Conservation (phyloP, 805 yeast genomes). For the Zygotorulaspora chibaensis region DNA sequence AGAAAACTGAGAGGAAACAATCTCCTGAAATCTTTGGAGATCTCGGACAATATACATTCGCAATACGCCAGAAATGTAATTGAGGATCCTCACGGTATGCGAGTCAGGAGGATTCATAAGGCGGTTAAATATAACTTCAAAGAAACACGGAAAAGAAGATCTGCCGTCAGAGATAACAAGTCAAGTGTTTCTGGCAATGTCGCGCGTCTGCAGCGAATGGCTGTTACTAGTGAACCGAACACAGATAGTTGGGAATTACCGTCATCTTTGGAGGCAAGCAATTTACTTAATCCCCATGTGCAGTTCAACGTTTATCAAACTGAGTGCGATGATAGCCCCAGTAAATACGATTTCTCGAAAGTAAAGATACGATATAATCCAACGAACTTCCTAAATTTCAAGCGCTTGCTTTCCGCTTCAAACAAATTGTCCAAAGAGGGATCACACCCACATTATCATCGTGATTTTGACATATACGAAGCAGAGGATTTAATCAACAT, state of each 20-base stretch:
- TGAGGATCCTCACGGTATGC: conserved; percentile 8
- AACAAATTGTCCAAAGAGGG: conserved; percentile 3
- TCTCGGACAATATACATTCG: conserved; percentile 28
- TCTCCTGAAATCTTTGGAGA: conserved; percentile 19
- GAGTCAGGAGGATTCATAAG: conserved; percentile 6
- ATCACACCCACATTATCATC: conserved; percentile 2
- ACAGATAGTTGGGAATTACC: conserved; percentile 13
- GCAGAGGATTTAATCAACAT: conserved; percentile 18
- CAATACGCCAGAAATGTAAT: conserved; percentile 10
- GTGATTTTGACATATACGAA: conserved; percentile 43
- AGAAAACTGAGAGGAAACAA: conserved; percentile 5
- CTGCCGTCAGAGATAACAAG: background rate
- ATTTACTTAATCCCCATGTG: conserved; percentile 27
- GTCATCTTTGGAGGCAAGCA: conserved; percentile 14
- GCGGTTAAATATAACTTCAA: conserved; percentile 5
- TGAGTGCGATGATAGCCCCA: conserved; percentile 8
- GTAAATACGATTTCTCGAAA: conserved; percentile 12
- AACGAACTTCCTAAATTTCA: conserved; percentile 21
- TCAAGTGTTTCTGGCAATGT: background rate
- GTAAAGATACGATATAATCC: conserved; percentile 29
- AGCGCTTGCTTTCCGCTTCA: conserved; percentile 12
- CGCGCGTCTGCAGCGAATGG: background rate
- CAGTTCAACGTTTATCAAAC: conserved; percentile 9
- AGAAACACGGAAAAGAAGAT: background rate
- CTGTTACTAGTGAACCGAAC: background rate